These are phyloP conservation scores for Thymus mandschuricus DNA, from an alignment of 257 asterid species.

Conservation along the genomic window DNA sequence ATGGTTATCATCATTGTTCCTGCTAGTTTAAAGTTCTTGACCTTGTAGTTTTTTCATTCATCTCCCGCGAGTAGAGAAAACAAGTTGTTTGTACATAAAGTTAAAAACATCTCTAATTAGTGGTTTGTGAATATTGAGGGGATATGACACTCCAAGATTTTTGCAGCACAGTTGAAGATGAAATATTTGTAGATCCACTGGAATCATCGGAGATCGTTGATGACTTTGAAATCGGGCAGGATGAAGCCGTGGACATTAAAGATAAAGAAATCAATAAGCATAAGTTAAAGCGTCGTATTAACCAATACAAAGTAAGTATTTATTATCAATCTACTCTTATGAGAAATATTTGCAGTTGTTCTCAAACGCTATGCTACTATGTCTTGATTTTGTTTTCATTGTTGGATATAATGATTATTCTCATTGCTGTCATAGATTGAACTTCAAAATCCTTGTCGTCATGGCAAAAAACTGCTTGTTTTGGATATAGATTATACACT, in stretches of 20 bases:
- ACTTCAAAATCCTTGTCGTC: slow-evolving; percentile 82
- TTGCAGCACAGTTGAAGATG: slow-evolving; percentile 90
- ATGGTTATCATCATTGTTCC: background rate
- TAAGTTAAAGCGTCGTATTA: slow-evolving; percentile 81
- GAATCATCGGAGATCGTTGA: slow-evolving; percentile 88
- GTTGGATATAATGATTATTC: slow-evolving; percentile 21
- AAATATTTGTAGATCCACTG: slow-evolving; percentile 74
- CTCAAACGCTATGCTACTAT: background rate
- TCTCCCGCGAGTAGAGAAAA: slow-evolving; percentile 13
- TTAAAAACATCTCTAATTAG: background rate
- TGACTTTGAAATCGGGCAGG: slow-evolving; percentile 89
- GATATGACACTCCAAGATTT: slow-evolving; percentile 25
- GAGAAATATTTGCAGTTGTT: slow-evolving; percentile 6
- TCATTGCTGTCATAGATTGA: slow-evolving; percentile 56
- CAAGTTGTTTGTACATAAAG: slow-evolving; percentile 11
- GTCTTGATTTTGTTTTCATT: background rate
- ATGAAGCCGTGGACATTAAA: slow-evolving; percentile 78
- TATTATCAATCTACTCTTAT: slow-evolving; percentile 6
- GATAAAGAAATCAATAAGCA: slow-evolving; percentile 85
- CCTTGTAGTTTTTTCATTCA: background rate
- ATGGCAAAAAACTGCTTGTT: slow-evolving; percentile 94
- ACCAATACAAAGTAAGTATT: slow-evolving; percentile 69
- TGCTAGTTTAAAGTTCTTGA: background rate
- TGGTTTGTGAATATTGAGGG: slow-evolving; percentile 20
- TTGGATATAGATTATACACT: slow-evolving; percentile 92